These are phyloP conservation scores for Xylariomycetidae sp. DNA, from an alignment of 2,329 filamentous ascomycete genomes.

Conservation along the genomic window DNA sequence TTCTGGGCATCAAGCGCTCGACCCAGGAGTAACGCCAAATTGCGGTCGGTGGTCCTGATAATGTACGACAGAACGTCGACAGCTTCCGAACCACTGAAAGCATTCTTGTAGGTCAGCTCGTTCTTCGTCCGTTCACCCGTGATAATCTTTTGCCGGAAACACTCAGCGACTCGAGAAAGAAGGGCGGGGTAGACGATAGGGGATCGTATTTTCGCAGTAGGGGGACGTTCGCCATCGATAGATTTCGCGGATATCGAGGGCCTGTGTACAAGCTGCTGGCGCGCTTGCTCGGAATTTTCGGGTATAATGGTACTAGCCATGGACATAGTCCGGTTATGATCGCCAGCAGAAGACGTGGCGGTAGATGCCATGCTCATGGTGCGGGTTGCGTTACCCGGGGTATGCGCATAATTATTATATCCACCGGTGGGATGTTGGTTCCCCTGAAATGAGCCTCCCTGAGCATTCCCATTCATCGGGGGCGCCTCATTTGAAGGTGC, in stretches of 20 bases:
- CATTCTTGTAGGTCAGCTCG: constrained; percentile 92
- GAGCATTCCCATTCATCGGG: constrained; percentile 26
- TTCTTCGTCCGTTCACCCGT: constrained; percentile 91
- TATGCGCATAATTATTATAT: constrained; percentile 34
- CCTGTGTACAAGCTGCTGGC: constrained; percentile 46
- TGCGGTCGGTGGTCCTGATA: constrained; percentile 93
- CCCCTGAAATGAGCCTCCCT: too few relatives aligned
- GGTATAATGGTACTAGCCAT: constrained; percentile 80
- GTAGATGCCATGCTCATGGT: constrained; percentile 59
- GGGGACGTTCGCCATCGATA: constrained; percentile 49
- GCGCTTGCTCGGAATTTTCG: constrained; percentile 50
- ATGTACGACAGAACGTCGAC: constrained; percentile 95
- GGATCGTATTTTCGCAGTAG: constrained; percentile 58
- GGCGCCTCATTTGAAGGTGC: constrained; percentile 38
- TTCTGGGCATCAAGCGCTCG: constrained; percentile 94
- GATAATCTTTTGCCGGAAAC: constrained; percentile 83
- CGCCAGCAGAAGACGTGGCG: constrained; percentile 31
- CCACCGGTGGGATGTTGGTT: constrained; percentile 18
- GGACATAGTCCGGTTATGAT: constrained; percentile 69
- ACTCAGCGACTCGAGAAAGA: constrained; percentile 86
- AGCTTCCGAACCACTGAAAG: constrained; percentile 91
- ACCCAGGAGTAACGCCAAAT: constrained; percentile 83
- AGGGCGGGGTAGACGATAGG: constrained; percentile 92
- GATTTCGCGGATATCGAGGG: constrained; percentile 51
- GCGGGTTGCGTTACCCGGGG: constrained; percentile 49